Percentiles rank a stretch among this genome's conserved stretches.
Conservation (phyloP, 257 asterid genomes). For the Eustoma russellianum region DNA sequence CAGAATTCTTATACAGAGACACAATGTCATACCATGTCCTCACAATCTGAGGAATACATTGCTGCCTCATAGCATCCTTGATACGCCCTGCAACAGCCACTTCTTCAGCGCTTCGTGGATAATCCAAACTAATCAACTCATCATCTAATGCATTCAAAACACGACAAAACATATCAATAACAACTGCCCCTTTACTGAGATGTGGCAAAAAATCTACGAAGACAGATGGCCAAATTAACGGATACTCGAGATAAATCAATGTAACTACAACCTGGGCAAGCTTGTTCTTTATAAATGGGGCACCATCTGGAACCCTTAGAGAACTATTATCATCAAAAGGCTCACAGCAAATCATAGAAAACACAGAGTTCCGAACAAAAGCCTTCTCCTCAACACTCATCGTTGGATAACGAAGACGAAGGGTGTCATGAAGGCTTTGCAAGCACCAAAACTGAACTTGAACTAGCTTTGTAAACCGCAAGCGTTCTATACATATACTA, state of each 20-base stretch:
- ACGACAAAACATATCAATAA: constrained; percentile 93
- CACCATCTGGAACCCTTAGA: constrained; percentile 58
- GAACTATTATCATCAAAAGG: constrained; percentile 34
- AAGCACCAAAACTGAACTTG: constrained; percentile 96
- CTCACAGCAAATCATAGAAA: constrained; percentile 61
- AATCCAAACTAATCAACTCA: constrained; percentile 75
- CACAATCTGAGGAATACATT: constrained; percentile 78
- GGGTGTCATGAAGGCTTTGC: constrained; percentile 75
- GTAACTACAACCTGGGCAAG: constrained; percentile 89
- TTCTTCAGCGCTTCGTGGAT: constrained; percentile 64
- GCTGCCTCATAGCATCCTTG: constrained; percentile 90
- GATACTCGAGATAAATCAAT: constrained; percentile 74
- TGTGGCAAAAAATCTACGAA: constrained; percentile 72
- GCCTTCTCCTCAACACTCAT: constrained; percentile 65
- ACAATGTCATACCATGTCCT: constrained; percentile 69
- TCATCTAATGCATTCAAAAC: constrained; percentile 70
- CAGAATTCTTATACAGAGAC: constrained; percentile 51
- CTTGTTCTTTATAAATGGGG: constrained; percentile 75
- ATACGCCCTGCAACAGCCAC: constrained; percentile 57
- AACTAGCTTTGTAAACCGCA: constrained; percentile 46
- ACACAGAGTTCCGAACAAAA: constrained; percentile 63
- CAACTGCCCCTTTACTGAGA: constrained; percentile 60
- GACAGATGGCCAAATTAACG: constrained; percentile 68
- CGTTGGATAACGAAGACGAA: constrained; percentile 52
- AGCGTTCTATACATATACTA: constrained; percentile 61